Conservation (phyloP, 208 protist species). For the Acanthamoeba triangularis region DNA sequence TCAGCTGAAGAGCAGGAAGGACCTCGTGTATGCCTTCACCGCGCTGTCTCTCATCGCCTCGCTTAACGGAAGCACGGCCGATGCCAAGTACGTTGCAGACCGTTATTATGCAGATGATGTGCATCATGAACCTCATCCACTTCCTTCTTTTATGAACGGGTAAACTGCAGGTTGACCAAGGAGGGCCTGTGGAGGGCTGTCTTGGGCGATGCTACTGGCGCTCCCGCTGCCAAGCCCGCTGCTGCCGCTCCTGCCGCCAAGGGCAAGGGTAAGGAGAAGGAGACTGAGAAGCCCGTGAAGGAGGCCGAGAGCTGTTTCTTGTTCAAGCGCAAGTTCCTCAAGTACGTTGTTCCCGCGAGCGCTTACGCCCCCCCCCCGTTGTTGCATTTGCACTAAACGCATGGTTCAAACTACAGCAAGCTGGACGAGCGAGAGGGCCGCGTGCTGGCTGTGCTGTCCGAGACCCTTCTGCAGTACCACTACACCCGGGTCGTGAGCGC, state of each 20-base stretch:
- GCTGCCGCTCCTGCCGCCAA: not conserved
- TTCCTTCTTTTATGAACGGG: not conserved
- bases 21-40: constrained; percentile 72
- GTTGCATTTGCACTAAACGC: not conserved
- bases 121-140: not conserved
- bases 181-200: constrained; percentile 63
- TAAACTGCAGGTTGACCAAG: not conserved
- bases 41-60: constrained; percentile 54
- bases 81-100: constrained; percentile 24
- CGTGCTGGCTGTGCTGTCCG: constrained; percentile 23
- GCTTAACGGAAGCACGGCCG: not conserved
- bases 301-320: not conserved
- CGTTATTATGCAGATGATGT: not conserved
- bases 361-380: not conserved
- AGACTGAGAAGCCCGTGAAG: not conserved
- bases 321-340: constrained; percentile 70
- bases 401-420: constrained; percentile 20
- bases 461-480: constrained; percentile 51
- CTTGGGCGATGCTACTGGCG: constrained; percentile 29
- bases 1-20: constrained; percentile 71
- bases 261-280: constrained; percentile 65
- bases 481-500: not conserved
- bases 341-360: not conserved
- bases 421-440: constrained; percentile 58
- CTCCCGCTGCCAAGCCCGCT: not conserved